These are phyloP conservation scores for Arachnopeziza araneosa DNA, from an alignment of 2,329 filamentous ascomycete genomes.

Conservation along the genomic window DNA sequence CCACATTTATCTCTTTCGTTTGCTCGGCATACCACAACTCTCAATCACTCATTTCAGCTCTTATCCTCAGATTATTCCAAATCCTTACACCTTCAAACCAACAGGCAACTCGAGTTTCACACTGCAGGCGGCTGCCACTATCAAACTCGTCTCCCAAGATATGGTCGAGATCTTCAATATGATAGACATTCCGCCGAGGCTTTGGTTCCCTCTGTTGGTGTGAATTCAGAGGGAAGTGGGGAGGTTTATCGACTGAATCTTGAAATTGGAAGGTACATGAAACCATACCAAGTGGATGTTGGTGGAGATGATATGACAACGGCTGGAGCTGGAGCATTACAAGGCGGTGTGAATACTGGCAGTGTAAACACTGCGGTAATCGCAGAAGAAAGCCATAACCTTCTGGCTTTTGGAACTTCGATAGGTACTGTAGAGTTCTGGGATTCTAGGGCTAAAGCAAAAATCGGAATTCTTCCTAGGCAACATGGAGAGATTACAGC, in stretches of 20 bases:
- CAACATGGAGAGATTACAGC: conserved; percentile 75
- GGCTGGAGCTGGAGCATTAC: conserved; percentile 65
- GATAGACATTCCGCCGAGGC: conserved; percentile 78
- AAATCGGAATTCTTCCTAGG: conserved; percentile 69
- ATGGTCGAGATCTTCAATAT: conserved; percentile 85
- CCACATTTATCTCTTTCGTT: conserved; percentile 92
- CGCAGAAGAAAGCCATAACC: conserved; percentile 82
- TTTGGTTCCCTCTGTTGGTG: conserved; percentile 78
- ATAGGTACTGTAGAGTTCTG: conserved; percentile 96
- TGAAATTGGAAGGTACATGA: conserved; percentile 90
- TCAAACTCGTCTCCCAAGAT: conserved; percentile 81
- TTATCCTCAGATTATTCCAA: conserved; percentile 91
- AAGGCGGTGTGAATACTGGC: conserved; percentile 80
- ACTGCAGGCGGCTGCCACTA: conserved; percentile 85
- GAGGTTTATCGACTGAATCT: conserved; percentile 92
- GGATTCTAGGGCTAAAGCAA: conserved; percentile 79
- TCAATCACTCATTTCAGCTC: conserved; percentile 87
- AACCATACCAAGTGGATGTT: conserved; percentile 85
- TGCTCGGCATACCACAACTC: conserved; percentile 80
- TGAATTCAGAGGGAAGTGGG: conserved; percentile 78
- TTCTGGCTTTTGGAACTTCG: conserved; percentile 89
- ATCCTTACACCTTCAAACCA: conserved; percentile 86
- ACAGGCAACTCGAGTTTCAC: conserved; percentile 89
- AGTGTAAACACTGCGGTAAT: conserved; percentile 83
- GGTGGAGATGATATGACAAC: conserved; percentile 71